Evolutionary conservation across 495 filamentous ascomycete species (phyloP).

Genomic region (Cetradonia linearis): DNA sequence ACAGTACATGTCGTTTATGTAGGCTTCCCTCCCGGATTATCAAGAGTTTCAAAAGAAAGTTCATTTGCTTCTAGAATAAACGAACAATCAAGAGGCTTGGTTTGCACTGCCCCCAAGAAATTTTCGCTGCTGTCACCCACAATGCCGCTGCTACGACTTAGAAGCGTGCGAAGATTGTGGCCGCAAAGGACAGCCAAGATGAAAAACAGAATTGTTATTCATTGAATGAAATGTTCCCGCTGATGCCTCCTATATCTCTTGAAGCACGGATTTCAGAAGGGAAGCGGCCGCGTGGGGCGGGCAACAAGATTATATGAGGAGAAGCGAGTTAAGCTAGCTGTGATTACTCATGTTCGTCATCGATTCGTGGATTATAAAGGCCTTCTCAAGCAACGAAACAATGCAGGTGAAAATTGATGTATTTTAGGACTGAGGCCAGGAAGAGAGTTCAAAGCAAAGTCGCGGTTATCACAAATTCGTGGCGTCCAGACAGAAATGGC

Average conservation of each 20-base stretch:
- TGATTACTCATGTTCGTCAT: slow-evolving; percentile 75
- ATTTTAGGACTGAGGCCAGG: slow-evolving; percentile 1
- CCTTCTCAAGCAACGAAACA: slow-evolving; percentile 35
- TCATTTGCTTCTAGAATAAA: neutral
- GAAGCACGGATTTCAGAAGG: slow-evolving; percentile 16
- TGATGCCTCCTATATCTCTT: slow-evolving; percentile 1
- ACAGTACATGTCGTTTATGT: slow-evolving; percentile 13
- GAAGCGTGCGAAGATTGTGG: slow-evolving; percentile 9
- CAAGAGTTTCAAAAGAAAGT: neutral
- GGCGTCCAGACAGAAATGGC: neutral
- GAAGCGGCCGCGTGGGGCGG: slow-evolving; percentile 9
- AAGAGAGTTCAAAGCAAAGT: neutral
- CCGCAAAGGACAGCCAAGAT: slow-evolving; percentile 8
- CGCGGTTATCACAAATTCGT: slow-evolving; percentile 2
- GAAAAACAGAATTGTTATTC: neutral
- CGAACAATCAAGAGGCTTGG: slow-evolving; percentile 7
- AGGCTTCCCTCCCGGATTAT: neutral
- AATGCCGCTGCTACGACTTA: neutral
- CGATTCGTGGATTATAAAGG: slow-evolving; percentile 72
- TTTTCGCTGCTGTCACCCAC: neutral
- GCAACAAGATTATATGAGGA: neutral
- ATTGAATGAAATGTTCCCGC: slow-evolving; percentile 1
- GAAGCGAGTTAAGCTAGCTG: slow-evolving; percentile 43
- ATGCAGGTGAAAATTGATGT: slow-evolving; percentile 24
- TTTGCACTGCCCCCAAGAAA: slow-evolving; percentile 8